A percentile compares a stretch with the other conserved stretches of the same genome.
Conservation (phyloP, 78 protist genomes). For the Dictyostelium intermedium region DNA sequence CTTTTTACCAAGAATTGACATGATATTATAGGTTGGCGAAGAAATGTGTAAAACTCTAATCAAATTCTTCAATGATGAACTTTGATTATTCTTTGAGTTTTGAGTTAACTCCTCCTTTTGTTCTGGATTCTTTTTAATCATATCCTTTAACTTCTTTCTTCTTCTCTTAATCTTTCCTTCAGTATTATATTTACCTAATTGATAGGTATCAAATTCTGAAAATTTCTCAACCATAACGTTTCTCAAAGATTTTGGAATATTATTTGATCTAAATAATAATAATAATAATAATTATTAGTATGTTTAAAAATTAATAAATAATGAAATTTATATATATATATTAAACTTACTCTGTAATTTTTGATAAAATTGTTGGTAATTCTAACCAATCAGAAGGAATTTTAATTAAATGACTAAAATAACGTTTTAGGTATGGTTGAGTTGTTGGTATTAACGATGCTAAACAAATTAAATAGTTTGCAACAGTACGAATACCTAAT, state of each 20-base stretch:
- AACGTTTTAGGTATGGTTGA: conserved; percentile 76
- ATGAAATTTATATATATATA: no score
- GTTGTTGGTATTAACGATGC: conserved; percentile 47
- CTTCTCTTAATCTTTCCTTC: conserved; percentile 81
- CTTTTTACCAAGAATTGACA: conserved; percentile 88
- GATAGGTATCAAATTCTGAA: conserved; percentile 86
- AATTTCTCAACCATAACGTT: conserved; percentile 87
- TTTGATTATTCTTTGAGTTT: neutral
- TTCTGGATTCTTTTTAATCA: conserved; percentile 44
- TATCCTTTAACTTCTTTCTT: conserved; percentile 70
- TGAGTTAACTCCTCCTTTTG: neutral
- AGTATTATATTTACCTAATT: conserved; percentile 93
- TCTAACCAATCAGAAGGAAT: conserved; percentile 94
- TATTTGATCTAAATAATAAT: neutral
- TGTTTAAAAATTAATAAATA: no score
- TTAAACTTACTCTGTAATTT: conserved; percentile 54
- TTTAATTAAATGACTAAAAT: conserved; percentile 52
- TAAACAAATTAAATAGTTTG: conserved; percentile 84
- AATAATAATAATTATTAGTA: neutral
- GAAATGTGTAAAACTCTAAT: conserved; percentile 89
- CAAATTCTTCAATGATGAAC: conserved; percentile 83
- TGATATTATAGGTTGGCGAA: conserved; percentile 79
- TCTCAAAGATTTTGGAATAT: conserved; percentile 88
- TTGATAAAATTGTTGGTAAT: conserved; percentile 59
- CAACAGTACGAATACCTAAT: conserved; percentile 86